Evolutionary conservation across 1,284 basidiomycete species (phyloP), one percentile per base, ranked within the genome.

Genomic region (Puccinia novopanici): DNA sequence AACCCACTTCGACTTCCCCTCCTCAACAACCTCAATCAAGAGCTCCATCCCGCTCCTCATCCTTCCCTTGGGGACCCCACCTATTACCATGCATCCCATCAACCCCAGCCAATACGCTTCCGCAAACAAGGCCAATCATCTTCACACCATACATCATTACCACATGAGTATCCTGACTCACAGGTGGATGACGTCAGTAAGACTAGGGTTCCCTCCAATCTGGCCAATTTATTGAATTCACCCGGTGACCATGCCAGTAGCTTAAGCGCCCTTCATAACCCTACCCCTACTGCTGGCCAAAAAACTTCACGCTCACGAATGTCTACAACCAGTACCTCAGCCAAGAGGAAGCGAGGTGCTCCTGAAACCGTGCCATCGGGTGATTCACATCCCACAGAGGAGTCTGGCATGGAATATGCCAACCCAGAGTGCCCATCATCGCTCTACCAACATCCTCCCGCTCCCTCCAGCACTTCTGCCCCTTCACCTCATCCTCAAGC

Each of bases 201-300:
- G 34, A 50, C 45, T 40, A 71, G 71, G 22, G 59, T 80, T 57
- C 79, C 79, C n/a, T 80, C 79, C 6, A 80, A 80, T 50, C 45
- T 80, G 70, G 79, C 79, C 13, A 80, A 75, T 68, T 71, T 80
- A n/a, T 59, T 80, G 34, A 80, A 80, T 63, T 80, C 79, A 10
- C 79, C 79, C 1, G 45, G 70, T 55, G 71, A 52, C n/a, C 71
- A 74, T 45, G n/a, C 45, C n/a, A 30, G 68, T 67, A 24, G 61
- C 19, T 40, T 77, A 17, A 65, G 17, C 52, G 63, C 37, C 13
- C 59, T 48, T 48, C 61, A 40, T 24, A 55, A 65, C 48, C n/a
- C 30, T 34, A 34, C 34, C 34, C 34, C 34, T 34, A 22, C 75
- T 52, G 5, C 61, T 2, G 45, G 12, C 48, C 48, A 54, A 34